A percentile compares a stretch with the other conserved stretches of the same genome.
Conservation (phyloP, 495 filamentous ascomycete species). For the Trichoderma parareesei region DNA sequence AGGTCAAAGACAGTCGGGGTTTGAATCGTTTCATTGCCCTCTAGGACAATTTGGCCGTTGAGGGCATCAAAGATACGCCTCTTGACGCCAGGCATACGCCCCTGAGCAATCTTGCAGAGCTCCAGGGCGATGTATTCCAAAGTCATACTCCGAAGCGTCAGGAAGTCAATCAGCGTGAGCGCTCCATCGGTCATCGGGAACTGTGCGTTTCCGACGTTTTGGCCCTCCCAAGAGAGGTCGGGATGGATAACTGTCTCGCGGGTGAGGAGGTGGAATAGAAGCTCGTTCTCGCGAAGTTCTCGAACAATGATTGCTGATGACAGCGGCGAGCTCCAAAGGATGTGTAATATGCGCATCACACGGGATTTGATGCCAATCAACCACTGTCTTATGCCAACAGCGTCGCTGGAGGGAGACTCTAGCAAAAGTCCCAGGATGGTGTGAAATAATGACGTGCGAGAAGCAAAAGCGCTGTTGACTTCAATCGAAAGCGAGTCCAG, state of each 20-base stretch:
- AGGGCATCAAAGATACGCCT: conserved; percentile 70
- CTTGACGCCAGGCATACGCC: conserved; percentile 65
- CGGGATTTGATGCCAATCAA: conserved; percentile 62
- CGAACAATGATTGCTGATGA: conserved; percentile 62
- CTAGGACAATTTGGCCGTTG: conserved; percentile 59
- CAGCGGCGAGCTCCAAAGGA: conserved; percentile 78
- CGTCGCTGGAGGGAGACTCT: conserved; percentile 50
- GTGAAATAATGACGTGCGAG: conserved; percentile 72
- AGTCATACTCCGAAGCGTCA: conserved; percentile 61
- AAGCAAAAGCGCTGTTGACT: conserved; percentile 53
- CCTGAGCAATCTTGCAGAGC: conserved; percentile 63
- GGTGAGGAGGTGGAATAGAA: conserved; percentile 61
- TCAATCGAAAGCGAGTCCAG: conserved; percentile 56
- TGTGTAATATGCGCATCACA: conserved; percentile 66
- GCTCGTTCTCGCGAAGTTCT: conserved; percentile 68
- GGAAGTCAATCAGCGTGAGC: conserved; percentile 59
- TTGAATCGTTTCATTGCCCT: conserved; percentile 50
- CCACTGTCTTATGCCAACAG: conserved; percentile 57
- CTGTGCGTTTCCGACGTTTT: conserved; percentile 37
- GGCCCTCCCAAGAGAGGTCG: conserved; percentile 60
- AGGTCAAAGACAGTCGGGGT: conserved; percentile 81
- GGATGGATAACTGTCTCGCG: conserved; percentile 55
- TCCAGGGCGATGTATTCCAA: conserved; percentile 80
- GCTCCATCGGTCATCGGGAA: conserved; percentile 60
- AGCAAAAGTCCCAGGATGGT: conserved; percentile 59